Evolutionary conservation across 1,284 basidiomycete species (phyloP).

Genomic region (Lentinula novae-zelandiae): DNA sequence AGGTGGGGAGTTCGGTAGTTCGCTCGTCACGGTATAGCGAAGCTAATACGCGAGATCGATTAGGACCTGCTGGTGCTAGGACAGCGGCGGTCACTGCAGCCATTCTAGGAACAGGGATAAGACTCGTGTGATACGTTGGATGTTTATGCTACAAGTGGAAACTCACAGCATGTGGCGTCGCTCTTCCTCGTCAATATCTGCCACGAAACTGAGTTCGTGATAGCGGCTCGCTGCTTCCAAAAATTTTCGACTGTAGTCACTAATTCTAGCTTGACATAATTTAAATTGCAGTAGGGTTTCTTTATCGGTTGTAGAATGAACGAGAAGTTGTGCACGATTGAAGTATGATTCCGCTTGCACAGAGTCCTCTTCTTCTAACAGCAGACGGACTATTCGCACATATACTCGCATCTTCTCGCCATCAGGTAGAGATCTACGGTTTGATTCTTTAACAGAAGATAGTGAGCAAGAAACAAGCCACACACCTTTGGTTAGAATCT

Average conservation of each 20-base stretch:
- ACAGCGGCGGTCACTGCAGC: slow-evolving; percentile 95
- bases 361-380: slow-evolving; percentile 94
- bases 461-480: background rate
- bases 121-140: slow-evolving; percentile 1
- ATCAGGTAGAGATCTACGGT: slow-evolving; percentile 64
- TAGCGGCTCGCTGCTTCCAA: slow-evolving; percentile 93
- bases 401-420: slow-evolving; percentile 88
- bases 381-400: slow-evolving; percentile 89
- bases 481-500: slow-evolving; percentile 86
- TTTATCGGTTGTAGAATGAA: slow-evolving; percentile 74
- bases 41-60: slow-evolving; percentile 88
- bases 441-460: background rate
- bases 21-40: slow-evolving; percentile 94
- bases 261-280: slow-evolving; percentile 89
- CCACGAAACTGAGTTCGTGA: slow-evolving; percentile 89
- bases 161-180: slow-evolving; percentile 81
- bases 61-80: slow-evolving; percentile 95
- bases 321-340: slow-evolving; percentile 90
- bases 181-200: slow-evolving; percentile 88
- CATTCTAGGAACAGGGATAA: slow-evolving; percentile 41
- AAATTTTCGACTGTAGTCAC: slow-evolving; percentile 89
- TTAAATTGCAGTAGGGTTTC: slow-evolving; percentile 81
- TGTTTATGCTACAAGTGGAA: slow-evolving; percentile 1
- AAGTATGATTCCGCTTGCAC: slow-evolving; percentile 95
- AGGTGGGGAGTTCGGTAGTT: slow-evolving; percentile 72